These are phyloP conservation scores for Pleurotus platypus DNA, from an alignment of 768 basidiomycete species.

Conservation along the genomic window DNA sequence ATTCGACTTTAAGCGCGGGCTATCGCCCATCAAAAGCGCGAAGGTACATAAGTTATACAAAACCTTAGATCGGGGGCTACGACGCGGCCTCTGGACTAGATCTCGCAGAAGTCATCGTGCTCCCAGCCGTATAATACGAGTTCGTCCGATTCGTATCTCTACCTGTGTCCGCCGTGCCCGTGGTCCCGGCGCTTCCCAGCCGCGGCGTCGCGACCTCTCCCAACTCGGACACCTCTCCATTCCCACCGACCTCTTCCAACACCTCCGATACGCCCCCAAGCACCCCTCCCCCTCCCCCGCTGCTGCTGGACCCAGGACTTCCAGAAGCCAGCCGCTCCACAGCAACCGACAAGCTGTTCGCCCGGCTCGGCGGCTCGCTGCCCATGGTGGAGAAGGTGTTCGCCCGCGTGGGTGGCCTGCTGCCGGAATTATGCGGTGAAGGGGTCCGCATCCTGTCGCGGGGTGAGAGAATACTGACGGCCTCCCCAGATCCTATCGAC, in stretches of 20 bases:
- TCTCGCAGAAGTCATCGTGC: not conserved
- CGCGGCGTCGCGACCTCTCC: constrained; percentile 24
- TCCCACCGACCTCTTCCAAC: not conserved
- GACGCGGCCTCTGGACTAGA: constrained; percentile 19
- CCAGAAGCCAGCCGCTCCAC: constrained; percentile 23
- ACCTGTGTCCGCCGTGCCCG: not conserved
- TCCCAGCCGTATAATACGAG: constrained; percentile 6
- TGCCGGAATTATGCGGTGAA: constrained; percentile 18
- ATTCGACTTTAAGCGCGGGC: too few species aligned
- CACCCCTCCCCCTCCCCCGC: constrained; percentile 3
- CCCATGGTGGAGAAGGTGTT: constrained; percentile 28
- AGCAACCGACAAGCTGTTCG: constrained; percentile 27
- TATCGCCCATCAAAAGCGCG: too few species aligned
- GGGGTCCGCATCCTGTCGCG: constrained; percentile 17
- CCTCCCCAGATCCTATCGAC: constrained; percentile 66
- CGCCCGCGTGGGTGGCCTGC: constrained; percentile 38
- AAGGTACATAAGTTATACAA: too few species aligned
- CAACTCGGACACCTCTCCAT: constrained; percentile 23
- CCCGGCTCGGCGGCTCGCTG: constrained; percentile 34
- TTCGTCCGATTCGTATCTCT: not conserved
- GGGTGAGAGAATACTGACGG: constrained; percentile 27
- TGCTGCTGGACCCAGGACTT: not conserved
- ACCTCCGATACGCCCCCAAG: not conserved
- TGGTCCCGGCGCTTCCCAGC: constrained; percentile 1
- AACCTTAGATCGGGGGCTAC: too few species aligned